Conservation (phyloP, 1,284 basidiomycete species). For the Ceratobasidium sp. region DNA sequence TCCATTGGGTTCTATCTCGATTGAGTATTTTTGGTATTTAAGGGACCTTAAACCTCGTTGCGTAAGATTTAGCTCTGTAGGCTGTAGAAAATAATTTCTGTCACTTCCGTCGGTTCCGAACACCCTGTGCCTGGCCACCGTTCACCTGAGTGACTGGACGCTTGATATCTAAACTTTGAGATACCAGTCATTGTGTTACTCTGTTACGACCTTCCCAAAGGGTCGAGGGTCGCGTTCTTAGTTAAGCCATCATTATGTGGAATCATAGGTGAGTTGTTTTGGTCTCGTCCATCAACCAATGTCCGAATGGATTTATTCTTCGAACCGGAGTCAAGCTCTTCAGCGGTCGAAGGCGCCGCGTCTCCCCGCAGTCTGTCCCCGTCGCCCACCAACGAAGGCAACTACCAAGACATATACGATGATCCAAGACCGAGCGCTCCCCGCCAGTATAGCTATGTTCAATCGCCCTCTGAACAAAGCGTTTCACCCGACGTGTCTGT, state of each 20-base stretch:
- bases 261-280: conserved; percentile 32
- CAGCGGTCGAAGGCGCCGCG: conserved; percentile 18
- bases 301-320: conserved; percentile 22
- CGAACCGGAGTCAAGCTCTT: conserved; percentile 36
- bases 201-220: conserved; percentile 38
- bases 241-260: conserved; percentile 36
- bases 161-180: background rate
- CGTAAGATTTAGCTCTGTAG: background rate
- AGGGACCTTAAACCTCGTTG: background rate
- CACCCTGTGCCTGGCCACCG: background rate
- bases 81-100: background rate
- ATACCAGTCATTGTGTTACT: conserved; percentile 19
- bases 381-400: conserved; percentile 25
- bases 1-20: conserved; percentile 16
- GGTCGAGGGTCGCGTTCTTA: conserved; percentile 27
- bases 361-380: conserved; percentile 28
- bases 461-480: conserved; percentile 22
- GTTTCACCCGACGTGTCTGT: conserved; percentile 38
- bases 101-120: background rate
- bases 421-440: conserved; percentile 40
- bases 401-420: conserved; percentile 41
- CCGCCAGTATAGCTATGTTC: conserved; percentile 15
- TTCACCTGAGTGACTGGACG: background rate
- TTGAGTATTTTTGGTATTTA: conserved; percentile 7
- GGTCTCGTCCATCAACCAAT: conserved; percentile 24